Evolutionary conservation across 164 flowering plant species (phyloP).

Genomic region (Hamamelis virginiana): DNA sequence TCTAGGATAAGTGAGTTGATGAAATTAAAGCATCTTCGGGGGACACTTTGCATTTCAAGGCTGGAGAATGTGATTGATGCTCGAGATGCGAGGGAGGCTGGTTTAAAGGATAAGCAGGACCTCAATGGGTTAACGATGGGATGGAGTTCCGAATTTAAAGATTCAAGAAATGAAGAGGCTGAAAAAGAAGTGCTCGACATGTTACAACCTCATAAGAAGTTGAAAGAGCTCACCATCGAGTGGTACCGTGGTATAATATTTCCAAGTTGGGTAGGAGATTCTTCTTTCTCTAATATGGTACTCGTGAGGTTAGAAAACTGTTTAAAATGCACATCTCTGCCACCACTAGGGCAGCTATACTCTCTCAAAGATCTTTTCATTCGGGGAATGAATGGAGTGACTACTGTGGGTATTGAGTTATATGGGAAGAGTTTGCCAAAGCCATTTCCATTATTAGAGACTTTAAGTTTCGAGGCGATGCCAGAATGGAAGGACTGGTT

Average conservation of each 20-base stretch:
- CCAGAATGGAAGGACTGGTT: neutral
- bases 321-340: neutral
- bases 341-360: constrained; percentile 6
- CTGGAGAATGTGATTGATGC: constrained; percentile 7
- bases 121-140: neutral
- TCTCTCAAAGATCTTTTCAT: neutral
- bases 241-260: constrained; percentile 6
- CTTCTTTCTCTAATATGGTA: neutral
- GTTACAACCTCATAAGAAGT: constrained; percentile 11
- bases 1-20: constrained; percentile 2
- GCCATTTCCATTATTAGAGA: neutral
- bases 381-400: neutral
- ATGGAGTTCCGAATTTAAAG: constrained; percentile 1
- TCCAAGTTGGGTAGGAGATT: constrained; percentile 11
- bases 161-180: neutral
- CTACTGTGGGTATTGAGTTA: neutral
- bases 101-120: neutral
- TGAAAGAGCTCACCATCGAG: constrained; percentile 5
- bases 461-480: neutral
- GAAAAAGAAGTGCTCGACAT: constrained; percentile 3
- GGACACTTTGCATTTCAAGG: constrained; percentile 9
- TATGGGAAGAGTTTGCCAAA: neutral
- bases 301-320: neutral
- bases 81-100: neutral
- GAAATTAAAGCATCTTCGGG: constrained; percentile 6